A percentile compares a stretch with the other conserved stretches of the same genome.
Evolutionary conservation across 2,329 filamentous ascomycete genomes (phyloP).

Genomic region (Fusarium duplospermum): DNA sequence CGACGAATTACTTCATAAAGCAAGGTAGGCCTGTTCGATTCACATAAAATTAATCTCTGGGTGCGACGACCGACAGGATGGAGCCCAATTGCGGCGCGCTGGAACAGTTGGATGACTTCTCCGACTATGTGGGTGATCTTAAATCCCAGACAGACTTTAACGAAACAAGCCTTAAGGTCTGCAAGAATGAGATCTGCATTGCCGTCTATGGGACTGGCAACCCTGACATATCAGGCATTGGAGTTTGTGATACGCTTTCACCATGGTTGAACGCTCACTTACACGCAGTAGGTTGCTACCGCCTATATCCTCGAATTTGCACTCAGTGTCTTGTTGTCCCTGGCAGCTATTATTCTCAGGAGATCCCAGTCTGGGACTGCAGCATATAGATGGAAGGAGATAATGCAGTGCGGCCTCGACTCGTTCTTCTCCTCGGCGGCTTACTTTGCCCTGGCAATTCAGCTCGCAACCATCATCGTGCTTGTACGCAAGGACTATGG

Average conservation of each 20-base stretch:
- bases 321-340: constrained; percentile 6
- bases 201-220: constrained; percentile 35
- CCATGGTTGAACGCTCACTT: background rate
- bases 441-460: constrained; percentile 39
- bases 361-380: background rate
- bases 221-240: constrained; percentile 40
- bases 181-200: constrained; percentile 28
- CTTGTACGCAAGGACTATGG: constrained; percentile 41
- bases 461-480: constrained; percentile 35
- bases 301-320: constrained; percentile 24
- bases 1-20: background rate
- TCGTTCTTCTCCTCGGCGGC: constrained; percentile 33
- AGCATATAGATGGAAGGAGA: background rate
- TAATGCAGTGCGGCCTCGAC: constrained; percentile 3
- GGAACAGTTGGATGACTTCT: constrained; percentile 20
- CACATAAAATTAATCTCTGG: background rate
- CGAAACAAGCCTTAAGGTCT: background rate
- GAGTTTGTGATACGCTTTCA: constrained; percentile 12
- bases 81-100: constrained; percentile 6
- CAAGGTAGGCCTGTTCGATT: background rate
- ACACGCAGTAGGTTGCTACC: constrained; percentile 15
- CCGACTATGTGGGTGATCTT: constrained; percentile 13
- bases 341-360: constrained; percentile 9
- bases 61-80: background rate
- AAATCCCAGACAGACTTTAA: constrained; percentile 3